Evolutionary conservation across 768 basidiomycete species (phyloP), one percentile per base, ranked within the genome.

Genomic region (Lentinula boryana): DNA sequence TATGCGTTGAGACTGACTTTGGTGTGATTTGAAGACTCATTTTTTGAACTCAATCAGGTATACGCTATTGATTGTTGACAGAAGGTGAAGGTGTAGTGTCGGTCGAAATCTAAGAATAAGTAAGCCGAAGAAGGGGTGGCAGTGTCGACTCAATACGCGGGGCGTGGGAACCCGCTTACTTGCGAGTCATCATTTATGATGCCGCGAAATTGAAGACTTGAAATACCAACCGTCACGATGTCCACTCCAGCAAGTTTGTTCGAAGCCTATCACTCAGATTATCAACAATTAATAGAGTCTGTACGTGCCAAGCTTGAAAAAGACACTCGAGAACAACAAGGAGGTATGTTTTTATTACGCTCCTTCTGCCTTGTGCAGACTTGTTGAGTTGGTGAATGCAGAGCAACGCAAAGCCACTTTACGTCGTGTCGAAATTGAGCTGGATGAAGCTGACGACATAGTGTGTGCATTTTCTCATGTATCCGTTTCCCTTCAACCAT

Each of bases 371-470:
- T 51, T 55, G 35, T 44, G 18, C 41, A 38, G 46, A 59, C 9
- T 31, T 49, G 33, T 57, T 49, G 55, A 56, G 15, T 56, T 43
- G 49, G 50, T 41, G 53, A 50, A 36, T 32, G 9, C 58, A 94
- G 95, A 97, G 72, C 86, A 90, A 67, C 82, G 88, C 56, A 94
- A 93, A 71, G 82, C 91, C 0, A 80, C 88, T 0, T 74, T 97
- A 58, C 78, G 94, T 56, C 82, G 86, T 63, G 88, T 93, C 2
- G 91, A 94, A 68, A 86, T 93, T 69, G 93, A 95, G 68, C 76
- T 98, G 0, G 95, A 97, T 67, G 95, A 96, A 68, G 95, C 93
- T 0, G 94, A 95, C 63, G 95, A 97, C 77, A 91, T 95, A 72
- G 94, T 91, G 65, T 51, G 89, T 73, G 1, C 9, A 32, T 44